Evolutionary conservation across 2,329 filamentous ascomycete species (phyloP), one percentile per base, ranked within the genome.

Genomic region (Basipetospora sp.): DNA sequence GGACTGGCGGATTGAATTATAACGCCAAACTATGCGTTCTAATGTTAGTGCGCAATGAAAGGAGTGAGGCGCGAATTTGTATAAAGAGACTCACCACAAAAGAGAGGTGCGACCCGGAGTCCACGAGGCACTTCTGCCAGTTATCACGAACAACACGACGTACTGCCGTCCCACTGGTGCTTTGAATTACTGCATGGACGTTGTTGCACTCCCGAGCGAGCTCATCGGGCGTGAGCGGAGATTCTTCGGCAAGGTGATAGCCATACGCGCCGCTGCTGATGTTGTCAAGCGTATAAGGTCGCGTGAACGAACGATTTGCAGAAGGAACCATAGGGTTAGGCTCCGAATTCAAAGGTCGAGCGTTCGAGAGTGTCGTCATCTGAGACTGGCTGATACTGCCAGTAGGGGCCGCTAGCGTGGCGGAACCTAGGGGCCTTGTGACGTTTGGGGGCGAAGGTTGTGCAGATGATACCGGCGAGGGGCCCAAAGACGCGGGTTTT

Each of bases 51-150:
- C 10, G 22, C 14, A n/a, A 13, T 16, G n/a, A 8, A 4, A 14
- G 8, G 15, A 10, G 32, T 19, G 13, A 26, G 16, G 36, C 1
- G 28, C 14, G 18, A 11, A 10, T 5, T n/a, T 2, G n/a, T n/a
- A 11, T 6, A 30, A 17, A 28, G 15, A n/a, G 14, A 59, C 63
- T 53, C 47, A 68, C 64, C 38, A 67, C 37, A 40, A 67, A 69
- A 1, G 58, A 56, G 22, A 59, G 53, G 43, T 69, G 65, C 34
- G 64, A 67, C 13, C 61, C 56, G 14, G 58, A 61, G 5, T 63
- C 63, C 4, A 60, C 42, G 1, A 67, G 41, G 13, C 56, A 58
- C 43, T 62, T 63, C 38, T 61, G 51, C 60, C 62, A 67, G 42
- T 62, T 57, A 36, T 65, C 63, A 4, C 65, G 54, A 3, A 67